Base-by-base conservation (phyloP, 805 yeast genomes). In the Hanseniaspora occidentalis region DNA sequence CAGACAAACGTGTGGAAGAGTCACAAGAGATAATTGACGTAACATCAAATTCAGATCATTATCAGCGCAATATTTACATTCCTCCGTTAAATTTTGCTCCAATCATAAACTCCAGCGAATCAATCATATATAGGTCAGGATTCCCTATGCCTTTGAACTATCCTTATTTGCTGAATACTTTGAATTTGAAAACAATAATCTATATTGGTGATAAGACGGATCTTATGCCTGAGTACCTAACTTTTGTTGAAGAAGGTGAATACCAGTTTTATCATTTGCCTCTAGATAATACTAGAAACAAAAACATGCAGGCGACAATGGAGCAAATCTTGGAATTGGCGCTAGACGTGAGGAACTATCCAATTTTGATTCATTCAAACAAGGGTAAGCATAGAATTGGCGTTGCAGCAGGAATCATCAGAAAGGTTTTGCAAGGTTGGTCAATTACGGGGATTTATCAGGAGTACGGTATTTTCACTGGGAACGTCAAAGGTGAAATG, bases 321-420 rank as follows among this genome's bases (percentile, higher is more conserved):
- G 65, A 73, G 19, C 54, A 60, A 18, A 78, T 84, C 1, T 61
- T 82, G 33, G 65, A 71, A 42, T 51, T 80, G 27, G 65, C 82
- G 37, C 55, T 77, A 24, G 71, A 80, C 50, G 67, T 66, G 36
- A 74, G 77, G 11, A 86, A 86, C 56, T 84, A 81, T 55, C 98
- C 98, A 1, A 75, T 89, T 10, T 65, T 89, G 42, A 73, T 89
- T 10, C 97, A 92, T 57, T 85, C 96, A 3, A 85, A 92, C 59
- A 89, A 89, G 63, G 98, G 98, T n/a, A 92, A 92, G 58, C 98
- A 89, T 57, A 62, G 98, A 34, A 88, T 85, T 2, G 97, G 97
- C 0, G 88, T 92, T 1, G 66, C 88, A 33, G 94, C 88, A n/a
- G 98, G 96, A 0, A 69, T 85, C 23, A 77, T 89, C 70, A 64